A percentile compares a stretch with the other conserved stretches of the same genome.
phyloP scores from a whole-genome alignment of 2,329 filamentous ascomycete genomes.

The Knufia fluminis region DNA sequence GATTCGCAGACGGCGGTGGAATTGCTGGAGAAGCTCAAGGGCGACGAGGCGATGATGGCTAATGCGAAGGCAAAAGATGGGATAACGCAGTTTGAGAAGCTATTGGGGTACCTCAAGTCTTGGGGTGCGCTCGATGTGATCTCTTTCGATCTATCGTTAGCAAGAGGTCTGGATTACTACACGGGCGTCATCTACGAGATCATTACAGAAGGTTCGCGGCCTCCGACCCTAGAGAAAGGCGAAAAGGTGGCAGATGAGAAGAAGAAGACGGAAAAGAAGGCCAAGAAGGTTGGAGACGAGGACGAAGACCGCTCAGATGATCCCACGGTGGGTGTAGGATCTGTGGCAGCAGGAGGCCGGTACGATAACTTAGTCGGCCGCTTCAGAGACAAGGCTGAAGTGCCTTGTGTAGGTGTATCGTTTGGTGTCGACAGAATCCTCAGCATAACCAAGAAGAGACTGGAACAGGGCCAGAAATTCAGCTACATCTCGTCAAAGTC shows the following conservation, averaged over 20 bases:
- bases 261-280: constrained; percentile 42
- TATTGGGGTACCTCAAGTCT: constrained; percentile 73
- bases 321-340: constrained; percentile 74
- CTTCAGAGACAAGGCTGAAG: constrained; percentile 76
- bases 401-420: constrained; percentile 84
- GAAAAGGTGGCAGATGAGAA: constrained; percentile 27
- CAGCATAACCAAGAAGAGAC: constrained; percentile 73
- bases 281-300: constrained; percentile 44
- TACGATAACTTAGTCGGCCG: constrained; percentile 92
- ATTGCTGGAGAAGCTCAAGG: constrained; percentile 59
- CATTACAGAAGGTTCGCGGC: constrained; percentile 64
- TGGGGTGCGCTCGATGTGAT: constrained; percentile 64
- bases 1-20: constrained; percentile 34
- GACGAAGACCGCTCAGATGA: constrained; percentile 67
- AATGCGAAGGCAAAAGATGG: constrained; percentile 72
- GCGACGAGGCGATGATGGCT: constrained; percentile 56
- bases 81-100: constrained; percentile 66
- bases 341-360: constrained; percentile 78
- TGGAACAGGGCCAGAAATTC: constrained; percentile 52
- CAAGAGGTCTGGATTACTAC: constrained; percentile 86
- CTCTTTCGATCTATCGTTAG: constrained; percentile 83
- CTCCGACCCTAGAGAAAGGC: constrained; percentile 27
- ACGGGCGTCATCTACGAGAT: constrained; percentile 88
- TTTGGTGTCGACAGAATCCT: constrained; percentile 96
- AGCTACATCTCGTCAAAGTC: constrained; percentile 28